These are phyloP conservation scores for Acer yangbiense DNA, from an alignment of 345 rosid species.

Conservation along the genomic window DNA sequence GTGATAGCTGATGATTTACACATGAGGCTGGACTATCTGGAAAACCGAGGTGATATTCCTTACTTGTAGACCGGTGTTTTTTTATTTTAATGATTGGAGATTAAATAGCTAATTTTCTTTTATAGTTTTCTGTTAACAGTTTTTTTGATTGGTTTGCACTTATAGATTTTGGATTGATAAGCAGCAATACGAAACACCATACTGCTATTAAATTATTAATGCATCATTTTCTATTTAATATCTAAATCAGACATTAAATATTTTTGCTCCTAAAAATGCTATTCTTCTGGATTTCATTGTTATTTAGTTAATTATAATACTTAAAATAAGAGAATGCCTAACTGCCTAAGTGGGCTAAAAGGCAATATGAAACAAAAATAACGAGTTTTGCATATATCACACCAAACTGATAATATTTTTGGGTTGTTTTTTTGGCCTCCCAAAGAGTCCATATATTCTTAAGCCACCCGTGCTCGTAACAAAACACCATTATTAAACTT, in stretches of 20 bases:
- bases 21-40: conserved; percentile 43
- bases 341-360: neutral
- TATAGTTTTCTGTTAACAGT: neutral
- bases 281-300: neutral
- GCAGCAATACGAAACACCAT: neutral
- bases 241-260: neutral
- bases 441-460: no score
- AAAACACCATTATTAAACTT: neutral
- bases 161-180: neutral
- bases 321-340: neutral
- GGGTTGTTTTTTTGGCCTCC: no score
- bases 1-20: conserved; percentile 29
- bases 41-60: conserved; percentile 38
- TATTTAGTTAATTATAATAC: no score
- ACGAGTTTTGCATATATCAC: neutral
- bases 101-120: neutral
- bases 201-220: no score
- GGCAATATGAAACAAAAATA: neutral
- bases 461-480: neutral
- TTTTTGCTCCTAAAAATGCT: neutral
- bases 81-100: neutral
- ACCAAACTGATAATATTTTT: neutral
- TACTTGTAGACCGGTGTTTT: neutral
- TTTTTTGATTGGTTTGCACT: neutral
- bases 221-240: neutral